Base-by-base conservation (phyloP, 192 early-diverging fungal species). In the Mortierella antarctica region DNA sequence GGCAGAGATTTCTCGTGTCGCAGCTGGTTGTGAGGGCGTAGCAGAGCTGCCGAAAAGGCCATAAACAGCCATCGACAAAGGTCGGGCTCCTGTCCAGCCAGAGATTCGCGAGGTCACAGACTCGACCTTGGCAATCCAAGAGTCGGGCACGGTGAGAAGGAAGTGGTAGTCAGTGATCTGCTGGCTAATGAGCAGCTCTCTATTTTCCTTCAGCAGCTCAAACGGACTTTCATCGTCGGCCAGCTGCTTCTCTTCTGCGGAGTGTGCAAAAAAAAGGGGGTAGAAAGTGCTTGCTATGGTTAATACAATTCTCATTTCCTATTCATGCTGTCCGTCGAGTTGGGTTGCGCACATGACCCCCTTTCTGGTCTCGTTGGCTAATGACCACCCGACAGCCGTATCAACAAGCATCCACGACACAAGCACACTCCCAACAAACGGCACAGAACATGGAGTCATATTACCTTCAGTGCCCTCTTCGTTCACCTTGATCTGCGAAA, bases 111-210 rank as follows among this genome's bases (percentile, higher is more conserved):
- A 80, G 1, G 77, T 80, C n/a, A 80, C 77, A 0, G 77, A 72
- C 58, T 80, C 77, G 44, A 80, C 70, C 47, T 68, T 71, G 47
- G 77, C 71, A 45, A 80, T 52, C 77, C 77, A 80, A 10, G 77
- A 80, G 55, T 80, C 77, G 1, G 77, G 77, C 13, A 80, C 77
- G 11, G 77, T 72, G 15, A 80, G 72, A 11, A 80, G 2, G 40
- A 80, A 80, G 54, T 80, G 77, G 21, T 80, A 80, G 17, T 80
- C 77, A 41, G 71, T 80, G 70, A 80, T 80, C 39, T 68, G 64
- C 39, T 65, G 64, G 46, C 48, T 66, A 53, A 80, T 59, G 23
- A 71, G 65, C 15, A 80, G 42, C 23, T 80, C 77, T 40, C 70
- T 60, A 49, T 80, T 80, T 7, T 72, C 65, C n/a, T 53, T 45